A percentile compares a stretch with the other conserved stretches of the same genome.
Evolutionary conservation across 176 grass and related monocot genomes (phyloP).

Genomic region (Ensete glaucum): DNA sequence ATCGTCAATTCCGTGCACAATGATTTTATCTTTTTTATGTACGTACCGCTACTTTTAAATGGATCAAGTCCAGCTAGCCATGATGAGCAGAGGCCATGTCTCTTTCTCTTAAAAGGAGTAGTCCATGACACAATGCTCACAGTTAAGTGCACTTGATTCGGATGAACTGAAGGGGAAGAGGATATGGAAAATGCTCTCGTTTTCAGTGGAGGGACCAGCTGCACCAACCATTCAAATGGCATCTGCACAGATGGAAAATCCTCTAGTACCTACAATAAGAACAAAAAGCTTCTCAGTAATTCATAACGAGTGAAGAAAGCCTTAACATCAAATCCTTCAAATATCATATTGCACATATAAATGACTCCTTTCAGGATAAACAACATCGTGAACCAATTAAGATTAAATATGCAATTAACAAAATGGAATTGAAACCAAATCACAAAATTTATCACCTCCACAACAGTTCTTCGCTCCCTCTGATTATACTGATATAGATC

Average conservation of each 20-base stretch:
- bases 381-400: background rate
- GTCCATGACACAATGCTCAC: conserved; percentile 68
- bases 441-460: conserved; percentile 50
- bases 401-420: background rate
- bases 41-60: conserved; percentile 39
- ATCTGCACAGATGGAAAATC: conserved; percentile 85
- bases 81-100: conserved; percentile 68
- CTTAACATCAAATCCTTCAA: background rate
- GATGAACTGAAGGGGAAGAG: conserved; percentile 68
- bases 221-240: conserved; percentile 94
- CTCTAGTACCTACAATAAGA: conserved; percentile 49
- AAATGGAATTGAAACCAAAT: background rate
- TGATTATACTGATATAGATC: conserved; percentile 83
- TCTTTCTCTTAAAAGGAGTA: conserved; percentile 65
- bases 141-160: conserved; percentile 71
- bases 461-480: conserved; percentile 67
- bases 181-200: conserved; percentile 94
- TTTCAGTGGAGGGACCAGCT: conserved; percentile 80
- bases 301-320: background rate
- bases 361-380: background rate
- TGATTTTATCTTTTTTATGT: background rate
- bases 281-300: background rate
- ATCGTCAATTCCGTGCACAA: background rate
- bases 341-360: background rate
- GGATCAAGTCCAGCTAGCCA: conserved; percentile 62